phyloP scores from a whole-genome alignment of 768 basidiomycete species.

The Tephrocybe sp. region DNA sequence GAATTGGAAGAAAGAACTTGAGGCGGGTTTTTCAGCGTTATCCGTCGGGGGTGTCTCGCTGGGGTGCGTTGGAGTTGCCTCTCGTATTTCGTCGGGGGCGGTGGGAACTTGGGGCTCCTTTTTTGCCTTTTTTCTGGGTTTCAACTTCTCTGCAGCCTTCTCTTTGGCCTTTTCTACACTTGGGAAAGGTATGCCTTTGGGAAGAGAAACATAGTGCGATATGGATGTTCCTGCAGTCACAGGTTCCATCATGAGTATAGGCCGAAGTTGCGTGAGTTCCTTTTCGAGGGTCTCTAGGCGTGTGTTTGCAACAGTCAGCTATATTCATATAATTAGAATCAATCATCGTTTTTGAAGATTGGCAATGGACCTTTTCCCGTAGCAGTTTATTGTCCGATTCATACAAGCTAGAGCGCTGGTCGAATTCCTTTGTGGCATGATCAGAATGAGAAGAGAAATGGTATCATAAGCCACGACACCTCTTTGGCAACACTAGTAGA shows the following conservation, averaged over 20 bases:
- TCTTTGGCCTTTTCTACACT: conserved; percentile 13
- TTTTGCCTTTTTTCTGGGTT: conserved; percentile 23
- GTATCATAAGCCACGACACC: background rate
- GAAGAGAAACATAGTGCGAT: conserved; percentile 21
- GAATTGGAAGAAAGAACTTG: conserved; percentile 20
- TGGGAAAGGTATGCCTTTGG: conserved; percentile 24
- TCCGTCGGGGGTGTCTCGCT: conserved; percentile 6
- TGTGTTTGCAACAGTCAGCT: conserved; percentile 59
- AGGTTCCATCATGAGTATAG: conserved; percentile 67
- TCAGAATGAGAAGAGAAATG: conserved; percentile 6
- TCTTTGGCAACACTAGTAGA: conserved; percentile 20
- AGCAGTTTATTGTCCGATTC: conserved; percentile 63
- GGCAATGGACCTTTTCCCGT: conserved; percentile 52
- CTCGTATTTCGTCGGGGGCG: conserved; percentile 11
- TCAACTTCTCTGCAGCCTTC: conserved; percentile 17
- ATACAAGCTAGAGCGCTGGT: conserved; percentile 45
- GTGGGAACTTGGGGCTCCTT: conserved; percentile 17
- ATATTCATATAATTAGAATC: conserved; percentile 8
- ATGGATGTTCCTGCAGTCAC: conserved; percentile 24
- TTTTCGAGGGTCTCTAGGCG: conserved; percentile 56
- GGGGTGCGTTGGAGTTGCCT: background rate
- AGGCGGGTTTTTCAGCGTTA: conserved; percentile 6
- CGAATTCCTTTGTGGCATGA: conserved; percentile 44
- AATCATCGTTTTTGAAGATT: background rate
- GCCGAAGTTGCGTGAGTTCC: conserved; percentile 64